These are phyloP conservation scores for Euphorbia pulcherrima DNA, from an alignment of 345 rosid genomes.

Conservation along the genomic window DNA sequence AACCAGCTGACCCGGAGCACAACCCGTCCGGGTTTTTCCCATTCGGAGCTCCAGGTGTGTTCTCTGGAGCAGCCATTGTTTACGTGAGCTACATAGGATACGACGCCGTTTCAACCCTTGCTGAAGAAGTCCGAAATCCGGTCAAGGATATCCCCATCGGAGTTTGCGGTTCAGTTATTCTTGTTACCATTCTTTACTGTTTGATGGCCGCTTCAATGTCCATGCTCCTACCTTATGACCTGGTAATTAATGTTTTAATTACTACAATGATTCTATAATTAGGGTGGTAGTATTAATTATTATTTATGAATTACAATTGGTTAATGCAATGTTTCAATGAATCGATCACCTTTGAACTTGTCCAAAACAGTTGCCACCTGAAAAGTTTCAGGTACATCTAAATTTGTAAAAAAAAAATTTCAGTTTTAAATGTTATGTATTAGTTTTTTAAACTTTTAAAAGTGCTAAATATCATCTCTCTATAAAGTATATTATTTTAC, in stretches of 20 bases:
- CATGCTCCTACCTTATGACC: constrained; percentile 81
- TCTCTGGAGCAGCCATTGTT: constrained; percentile 78
- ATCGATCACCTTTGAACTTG: too few species aligned
- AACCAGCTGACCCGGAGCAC: constrained; percentile 40
- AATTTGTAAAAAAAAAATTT: too few species aligned
- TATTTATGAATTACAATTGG: too few species aligned
- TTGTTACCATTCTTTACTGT: constrained; percentile 79
- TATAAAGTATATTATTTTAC: too few species aligned
- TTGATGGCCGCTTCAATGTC: constrained; percentile 95
- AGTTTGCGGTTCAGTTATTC: constrained; percentile 71
- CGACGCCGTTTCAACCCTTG: constrained; percentile 95
- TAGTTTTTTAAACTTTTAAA: too few species aligned
- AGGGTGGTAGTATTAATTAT: too few species aligned
- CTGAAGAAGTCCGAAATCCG: constrained; percentile 82
- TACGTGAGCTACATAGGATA: constrained; percentile 88
- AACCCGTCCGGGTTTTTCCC: constrained; percentile 73
- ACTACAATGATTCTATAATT: neutral
- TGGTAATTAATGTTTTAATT: constrained; percentile 35
- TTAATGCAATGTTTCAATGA: too few species aligned
- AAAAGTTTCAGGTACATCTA: too few species aligned
- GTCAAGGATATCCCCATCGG: constrained; percentile 85
- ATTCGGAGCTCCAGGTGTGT: constrained; percentile 62
- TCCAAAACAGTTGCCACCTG: too few species aligned
- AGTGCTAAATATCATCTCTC: too few species aligned
- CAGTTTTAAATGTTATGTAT: too few species aligned